A percentile compares a stretch with the other conserved stretches of the same genome.
Evolutionary conservation across 371 early-diverging fungal genomes (phyloP).

Genomic region (Ordospora pajunii): DNA sequence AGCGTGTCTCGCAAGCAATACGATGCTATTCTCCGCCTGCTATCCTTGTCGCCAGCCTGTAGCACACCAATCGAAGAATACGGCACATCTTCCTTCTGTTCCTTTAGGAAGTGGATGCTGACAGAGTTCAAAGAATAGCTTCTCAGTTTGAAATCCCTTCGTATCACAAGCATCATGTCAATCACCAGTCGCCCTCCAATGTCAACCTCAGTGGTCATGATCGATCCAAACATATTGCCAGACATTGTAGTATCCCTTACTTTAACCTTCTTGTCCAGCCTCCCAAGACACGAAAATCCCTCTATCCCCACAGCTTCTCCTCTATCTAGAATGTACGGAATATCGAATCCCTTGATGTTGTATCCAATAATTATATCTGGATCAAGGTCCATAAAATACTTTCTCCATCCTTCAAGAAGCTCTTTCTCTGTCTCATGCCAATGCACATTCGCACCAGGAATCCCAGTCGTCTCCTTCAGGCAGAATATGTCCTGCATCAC

Average conservation of each 20-base stretch:
- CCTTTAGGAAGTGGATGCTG: conserved; percentile 84
- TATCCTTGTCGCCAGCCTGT: conserved; percentile 83
- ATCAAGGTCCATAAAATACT: conserved; percentile 65
- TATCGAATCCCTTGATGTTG: conserved; percentile 92
- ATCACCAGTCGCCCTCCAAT: conserved; percentile 87
- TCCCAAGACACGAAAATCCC: conserved; percentile 73
- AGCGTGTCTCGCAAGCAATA: conserved; percentile 97
- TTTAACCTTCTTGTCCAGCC: conserved; percentile 65
- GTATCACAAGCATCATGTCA: conserved; percentile 86
- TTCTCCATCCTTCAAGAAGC: conserved; percentile 71
- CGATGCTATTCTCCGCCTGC: conserved; percentile 84
- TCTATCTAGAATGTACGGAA: conserved; percentile 86
- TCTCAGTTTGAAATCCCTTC: conserved; percentile 86
- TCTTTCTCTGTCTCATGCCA: conserved; percentile 74
- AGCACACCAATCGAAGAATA: conserved; percentile 90
- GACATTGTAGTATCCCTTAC: conserved; percentile 74
- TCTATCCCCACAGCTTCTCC: conserved; percentile 68
- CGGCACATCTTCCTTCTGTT: conserved; percentile 99
- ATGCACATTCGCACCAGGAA: conserved; percentile 78
- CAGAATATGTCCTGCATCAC: conserved; percentile 80
- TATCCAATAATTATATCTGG: conserved; percentile 97
- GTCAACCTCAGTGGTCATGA: conserved; percentile 74
- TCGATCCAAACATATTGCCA: conserved; percentile 79
- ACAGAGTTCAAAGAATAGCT: conserved; percentile 93
- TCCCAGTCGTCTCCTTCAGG: conserved; percentile 73